phyloP scores from a whole-genome alignment of 2,329 filamentous ascomycete species.

The Penicillium sp. region DNA sequence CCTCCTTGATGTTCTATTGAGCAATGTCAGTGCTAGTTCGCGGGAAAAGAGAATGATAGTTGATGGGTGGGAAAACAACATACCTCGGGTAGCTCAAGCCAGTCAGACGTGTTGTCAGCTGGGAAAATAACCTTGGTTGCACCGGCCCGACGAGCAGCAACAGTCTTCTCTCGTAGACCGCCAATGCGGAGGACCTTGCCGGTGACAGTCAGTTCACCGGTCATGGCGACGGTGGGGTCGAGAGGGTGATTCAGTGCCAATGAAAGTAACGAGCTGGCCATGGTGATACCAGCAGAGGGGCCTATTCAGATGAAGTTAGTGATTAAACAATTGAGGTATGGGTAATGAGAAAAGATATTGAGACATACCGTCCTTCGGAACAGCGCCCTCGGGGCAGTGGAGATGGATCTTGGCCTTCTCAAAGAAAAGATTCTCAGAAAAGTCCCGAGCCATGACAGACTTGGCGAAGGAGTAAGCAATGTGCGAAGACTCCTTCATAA shows the following conservation, averaged over 20 bases:
- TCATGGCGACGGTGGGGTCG: slow-evolving; percentile 92
- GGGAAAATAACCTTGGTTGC: slow-evolving; percentile 95
- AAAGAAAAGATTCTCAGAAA: slow-evolving; percentile 91
- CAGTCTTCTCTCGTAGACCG: slow-evolving; percentile 93
- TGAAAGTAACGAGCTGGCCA: slow-evolving; percentile 90
- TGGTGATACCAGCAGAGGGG: slow-evolving; percentile 91
- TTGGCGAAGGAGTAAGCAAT: slow-evolving; percentile 98
- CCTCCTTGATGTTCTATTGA: slow-evolving; percentile 91
- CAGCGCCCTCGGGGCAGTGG: slow-evolving; percentile 94
- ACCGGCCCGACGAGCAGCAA: slow-evolving; percentile 87
- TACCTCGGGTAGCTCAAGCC: slow-evolving; percentile 95
- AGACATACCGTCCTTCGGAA: slow-evolving; percentile 77
- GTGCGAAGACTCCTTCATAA: slow-evolving; percentile 96
- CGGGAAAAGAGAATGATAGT: not conserved
- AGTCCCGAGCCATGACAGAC: slow-evolving; percentile 79
- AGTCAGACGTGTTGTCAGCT: slow-evolving; percentile 92
- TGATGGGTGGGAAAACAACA: slow-evolving; percentile 51
- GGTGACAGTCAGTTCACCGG: slow-evolving; percentile 92
- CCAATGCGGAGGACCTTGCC: slow-evolving; percentile 96
- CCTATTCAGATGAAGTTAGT: slow-evolving; percentile 40
- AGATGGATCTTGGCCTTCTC: slow-evolving; percentile 93
- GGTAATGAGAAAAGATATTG: not conserved
- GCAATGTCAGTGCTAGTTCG: slow-evolving; percentile 21
- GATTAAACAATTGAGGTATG: not conserved
- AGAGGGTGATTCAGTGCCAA: slow-evolving; percentile 78